These are phyloP conservation scores for Batkoa obscura DNA, from an alignment of 371 early-diverging fungal species.

Conservation along the genomic window DNA sequence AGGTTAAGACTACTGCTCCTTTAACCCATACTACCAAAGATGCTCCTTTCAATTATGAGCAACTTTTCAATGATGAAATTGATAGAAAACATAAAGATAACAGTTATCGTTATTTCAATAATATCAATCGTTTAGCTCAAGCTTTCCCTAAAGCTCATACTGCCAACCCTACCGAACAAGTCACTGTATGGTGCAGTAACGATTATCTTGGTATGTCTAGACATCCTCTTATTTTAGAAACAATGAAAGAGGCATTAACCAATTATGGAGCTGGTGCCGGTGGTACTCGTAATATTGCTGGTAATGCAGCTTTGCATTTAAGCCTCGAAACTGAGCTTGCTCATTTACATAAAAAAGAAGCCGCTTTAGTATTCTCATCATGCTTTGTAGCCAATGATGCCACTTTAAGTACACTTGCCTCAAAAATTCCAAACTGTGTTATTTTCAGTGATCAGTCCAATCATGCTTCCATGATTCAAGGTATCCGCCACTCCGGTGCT, in stretches of 20 bases:
- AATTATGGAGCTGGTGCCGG: conserved; percentile 96
- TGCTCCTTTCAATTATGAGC: conserved; percentile 73
- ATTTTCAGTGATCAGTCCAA: conserved; percentile 88
- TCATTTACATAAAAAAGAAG: conserved; percentile 73
- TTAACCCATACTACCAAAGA: conserved; percentile 20
- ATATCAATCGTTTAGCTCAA: conserved; percentile 92
- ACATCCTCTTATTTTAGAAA: conserved; percentile 62
- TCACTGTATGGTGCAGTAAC: conserved; percentile 97
- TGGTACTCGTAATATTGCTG: conserved; percentile 98
- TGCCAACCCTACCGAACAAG: conserved; percentile 57
- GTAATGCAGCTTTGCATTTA: conserved; percentile 87
- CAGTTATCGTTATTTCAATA: conserved; percentile 96
- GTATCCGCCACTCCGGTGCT: conserved; percentile 83
- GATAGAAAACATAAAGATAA: conserved; percentile 92
- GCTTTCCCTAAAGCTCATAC: conserved; percentile 87
- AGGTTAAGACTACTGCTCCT: conserved; percentile 9
- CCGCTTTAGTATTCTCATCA: conserved; percentile 91
- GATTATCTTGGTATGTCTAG: conserved; percentile 94
- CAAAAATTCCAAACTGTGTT: conserved; percentile 79
- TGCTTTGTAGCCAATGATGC: conserved; percentile 98
- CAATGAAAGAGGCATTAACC: conserved; percentile 83
- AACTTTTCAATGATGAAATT: conserved; percentile 55
- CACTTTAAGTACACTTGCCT: conserved; percentile 76
- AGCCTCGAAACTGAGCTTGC: conserved; percentile 82
- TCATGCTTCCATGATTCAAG: conserved; percentile 98